Conservation (phyloP, 2,329 filamentous ascomycete genomes). For the Exophiala aquamarina region DNA sequence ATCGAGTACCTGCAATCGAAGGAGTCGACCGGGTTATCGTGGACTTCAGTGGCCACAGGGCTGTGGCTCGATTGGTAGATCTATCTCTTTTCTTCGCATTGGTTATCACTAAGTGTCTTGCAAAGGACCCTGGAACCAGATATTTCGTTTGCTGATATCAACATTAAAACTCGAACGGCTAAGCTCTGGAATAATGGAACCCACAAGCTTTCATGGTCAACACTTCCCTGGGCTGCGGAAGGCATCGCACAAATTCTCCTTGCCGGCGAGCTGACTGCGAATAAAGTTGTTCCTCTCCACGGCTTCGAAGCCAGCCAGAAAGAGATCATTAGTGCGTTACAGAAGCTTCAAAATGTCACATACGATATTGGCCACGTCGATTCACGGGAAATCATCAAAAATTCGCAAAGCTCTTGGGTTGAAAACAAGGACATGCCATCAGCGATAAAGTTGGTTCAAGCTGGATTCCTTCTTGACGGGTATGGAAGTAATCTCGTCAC, state of each 20-base stretch:
- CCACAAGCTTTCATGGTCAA: conserved; percentile 47
- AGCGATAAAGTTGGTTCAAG: conserved; percentile 11
- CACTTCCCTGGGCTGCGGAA: conserved; percentile 46
- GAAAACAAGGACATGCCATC: conserved; percentile 6
- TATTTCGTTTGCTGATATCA: conserved; percentile 46
- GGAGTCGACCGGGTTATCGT: conserved; percentile 7
- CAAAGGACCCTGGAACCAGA: conserved; percentile 29
- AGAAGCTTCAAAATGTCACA: conserved; percentile 7
- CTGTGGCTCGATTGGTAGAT: conserved; percentile 31
- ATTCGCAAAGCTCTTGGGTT: conserved; percentile 5
- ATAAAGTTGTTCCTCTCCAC: conserved; percentile 49
- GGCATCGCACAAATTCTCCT: conserved; percentile 50
- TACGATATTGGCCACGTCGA: conserved; percentile 1
- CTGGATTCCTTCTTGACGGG: conserved; percentile 13
- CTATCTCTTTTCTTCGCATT: too few species aligned
- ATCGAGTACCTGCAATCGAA: conserved; percentile 29
- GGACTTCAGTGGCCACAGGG: conserved; percentile 31
- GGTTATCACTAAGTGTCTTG: too few species aligned
- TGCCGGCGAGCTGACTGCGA: conserved; percentile 54
- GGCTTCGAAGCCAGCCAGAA: conserved; percentile 48
- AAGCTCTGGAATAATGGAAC: conserved; percentile 53
- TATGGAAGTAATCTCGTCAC: conserved; percentile 12
- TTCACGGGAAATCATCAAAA: background rate
- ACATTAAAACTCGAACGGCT: conserved; percentile 37
- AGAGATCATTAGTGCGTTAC: conserved; percentile 32